Base-by-base conservation (phyloP, 2,329 filamentous ascomycete genomes). In the Cladosporium austrohemisphaericum region DNA sequence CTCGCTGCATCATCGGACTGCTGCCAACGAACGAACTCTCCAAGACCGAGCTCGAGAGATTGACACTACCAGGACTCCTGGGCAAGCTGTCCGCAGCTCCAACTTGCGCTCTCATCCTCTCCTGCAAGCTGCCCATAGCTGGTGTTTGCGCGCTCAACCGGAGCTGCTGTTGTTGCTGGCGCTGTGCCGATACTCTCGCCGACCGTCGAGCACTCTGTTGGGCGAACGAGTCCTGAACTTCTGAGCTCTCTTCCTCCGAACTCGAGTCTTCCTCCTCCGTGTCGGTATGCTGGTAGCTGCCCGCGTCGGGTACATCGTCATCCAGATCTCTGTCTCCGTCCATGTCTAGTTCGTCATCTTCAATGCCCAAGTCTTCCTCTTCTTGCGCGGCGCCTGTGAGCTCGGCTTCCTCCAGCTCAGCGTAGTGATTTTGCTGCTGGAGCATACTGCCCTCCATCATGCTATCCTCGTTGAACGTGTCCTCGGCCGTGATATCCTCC, bases 211-310 rank as follows among this genome's bases (percentile, higher is more conserved):
- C 50, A 37, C 55, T 58, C 35, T 54, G 55, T 11, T 49, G 54
- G 8, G 57, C 57, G 19, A 63, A 61, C 4, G 59, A 65, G 50
- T 56, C 57, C 35, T 54, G 54, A 18, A 62, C 50, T 41, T 58
- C 58, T 1, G 57, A 54, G 14, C 7, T 20, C 41, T 45, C 41
- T 26, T 47, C 44, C 18, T 37, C 33, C 37, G 57, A 56, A 47
- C 58, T 55, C 55, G 60, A 57, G 51, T 75, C 72, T 45, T 76
- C 72, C 1, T 72, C 56, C 52, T 77, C 75, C 10, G 75, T 77
- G 55, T 78, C 76, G 3, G 76, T 78, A 55, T 78, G 76, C 57
- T 78, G 71, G 55, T 78, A 78, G 55, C 70, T 73, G 18, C 75
- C 76, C 4, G 74, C 75, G 55, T 77, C 75, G 0, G 74, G 76